These are phyloP conservation scores for Neostapfia colusana DNA, from an alignment of 176 grass and related monocot species.

Conservation along the genomic window DNA sequence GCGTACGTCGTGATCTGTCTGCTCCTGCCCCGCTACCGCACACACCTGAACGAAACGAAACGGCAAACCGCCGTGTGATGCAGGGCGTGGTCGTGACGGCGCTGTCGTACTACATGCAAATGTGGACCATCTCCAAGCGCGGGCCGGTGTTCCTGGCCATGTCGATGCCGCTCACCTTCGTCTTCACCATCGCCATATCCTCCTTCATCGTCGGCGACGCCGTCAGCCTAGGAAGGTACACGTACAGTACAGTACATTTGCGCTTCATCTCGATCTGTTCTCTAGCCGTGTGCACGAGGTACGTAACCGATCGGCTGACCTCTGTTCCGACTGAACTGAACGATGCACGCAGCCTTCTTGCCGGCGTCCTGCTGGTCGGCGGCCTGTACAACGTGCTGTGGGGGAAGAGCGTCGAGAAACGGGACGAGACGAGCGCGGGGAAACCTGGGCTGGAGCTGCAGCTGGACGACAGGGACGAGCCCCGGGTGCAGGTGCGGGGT, in stretches of 20 bases:
- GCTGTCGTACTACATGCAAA: constrained; percentile 75
- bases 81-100: constrained; percentile 64
- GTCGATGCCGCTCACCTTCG: constrained; percentile 65
- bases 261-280: too few species aligned
- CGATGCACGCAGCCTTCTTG: constrained; percentile 37
- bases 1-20: constrained; percentile 33
- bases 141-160: constrained; percentile 71
- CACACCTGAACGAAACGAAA: neutral
- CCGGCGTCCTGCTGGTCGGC: constrained; percentile 46
- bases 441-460: constrained; percentile 37
- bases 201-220: constrained; percentile 59
- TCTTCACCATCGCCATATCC: constrained; percentile 66
- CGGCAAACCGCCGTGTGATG: neutral
- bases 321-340: too few species aligned
- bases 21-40: too few species aligned
- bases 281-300: too few species aligned
- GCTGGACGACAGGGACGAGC: neutral
- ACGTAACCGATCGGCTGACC: too few species aligned
- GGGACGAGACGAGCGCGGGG: constrained; percentile 23
- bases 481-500: too few species aligned
- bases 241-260: too few species aligned
- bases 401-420: constrained; percentile 54
- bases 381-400: constrained; percentile 72
- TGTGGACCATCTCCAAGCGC: constrained; percentile 68
- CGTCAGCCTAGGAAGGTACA: constrained; percentile 66